Evolutionary conservation across 1,284 basidiomycete genomes (phyloP).

Genomic region (Rhodofomes roseus): DNA sequence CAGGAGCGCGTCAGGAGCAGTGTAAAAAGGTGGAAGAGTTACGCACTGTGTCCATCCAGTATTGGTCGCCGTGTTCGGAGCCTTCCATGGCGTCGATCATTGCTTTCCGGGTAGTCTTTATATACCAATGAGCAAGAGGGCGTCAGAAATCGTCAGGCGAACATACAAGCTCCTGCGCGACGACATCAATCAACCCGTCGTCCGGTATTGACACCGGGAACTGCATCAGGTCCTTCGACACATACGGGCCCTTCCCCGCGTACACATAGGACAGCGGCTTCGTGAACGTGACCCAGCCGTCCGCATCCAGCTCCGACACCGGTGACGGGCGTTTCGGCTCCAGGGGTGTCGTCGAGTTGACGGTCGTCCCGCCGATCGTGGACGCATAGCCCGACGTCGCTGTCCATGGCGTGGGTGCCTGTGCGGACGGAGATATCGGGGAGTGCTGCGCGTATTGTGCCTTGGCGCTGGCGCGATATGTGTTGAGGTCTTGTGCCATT

Average conservation of each 20-base stretch:
- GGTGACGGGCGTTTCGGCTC: neutral
- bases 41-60: conserved; percentile 64
- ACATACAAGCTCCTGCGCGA: conserved; percentile 62
- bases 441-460: neutral
- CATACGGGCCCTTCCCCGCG: conserved; percentile 71
- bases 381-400: neutral
- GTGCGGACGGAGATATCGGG: neutral
- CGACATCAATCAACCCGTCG: conserved; percentile 80
- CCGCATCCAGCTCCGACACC: conserved; percentile 39
- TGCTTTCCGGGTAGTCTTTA: conserved; percentile 51
- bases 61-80: conserved; percentile 64
- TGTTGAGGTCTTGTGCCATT: conserved; percentile 48
- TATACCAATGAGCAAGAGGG: conserved; percentile 4
- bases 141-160: neutral
- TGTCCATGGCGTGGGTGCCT: neutral
- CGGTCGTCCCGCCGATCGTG: neutral
- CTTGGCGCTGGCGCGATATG: conserved; percentile 13
- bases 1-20: neutral
- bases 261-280: conserved; percentile 70
- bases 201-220: conserved; percentile 81
- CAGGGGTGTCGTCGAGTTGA: neutral
- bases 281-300: conserved; percentile 70
- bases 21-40: conserved; percentile 1
- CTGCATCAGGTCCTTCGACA: conserved; percentile 72
- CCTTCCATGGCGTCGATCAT: conserved; percentile 63